A percentile compares a stretch with the other conserved stretches of the same genome.
Conservation (phyloP, 31 red algal genomes). For the Odonthalia washingtoniensis region DNA sequence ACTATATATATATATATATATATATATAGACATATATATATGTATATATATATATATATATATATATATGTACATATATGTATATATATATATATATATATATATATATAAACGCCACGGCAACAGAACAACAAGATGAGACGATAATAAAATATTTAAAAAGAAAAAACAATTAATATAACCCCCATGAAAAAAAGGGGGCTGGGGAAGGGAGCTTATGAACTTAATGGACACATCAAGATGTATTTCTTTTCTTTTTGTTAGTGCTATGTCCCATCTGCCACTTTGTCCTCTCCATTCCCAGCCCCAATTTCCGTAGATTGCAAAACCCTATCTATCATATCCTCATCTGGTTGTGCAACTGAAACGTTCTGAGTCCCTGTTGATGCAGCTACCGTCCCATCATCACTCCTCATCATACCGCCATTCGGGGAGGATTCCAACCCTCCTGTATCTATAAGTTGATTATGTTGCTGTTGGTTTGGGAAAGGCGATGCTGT, state of each 20-base stretch:
- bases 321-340: neutral
- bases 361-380: neutral
- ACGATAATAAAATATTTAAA: no score
- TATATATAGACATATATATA: no score
- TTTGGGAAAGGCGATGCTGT: neutral
- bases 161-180: no score
- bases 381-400: slow-evolving; percentile 7
- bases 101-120: neutral
- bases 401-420: neutral
- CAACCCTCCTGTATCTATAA: neutral
- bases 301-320: neutral
- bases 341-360: neutral
- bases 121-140: no score
- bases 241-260: no score
- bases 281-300: neutral
- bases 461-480: neutral
- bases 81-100: slow-evolving; percentile 14
- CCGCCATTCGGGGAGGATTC: neutral
- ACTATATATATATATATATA: no score
- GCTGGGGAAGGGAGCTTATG: no score
- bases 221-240: no score
- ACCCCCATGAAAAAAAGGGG: no score
- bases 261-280: no score
- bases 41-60: no score
- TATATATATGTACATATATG: neutral